Evolutionary conservation across 2,329 filamentous ascomycete genomes (phyloP), one percentile per base, ranked within the genome.

Genomic region (Xylaria hypoxylon): DNA sequence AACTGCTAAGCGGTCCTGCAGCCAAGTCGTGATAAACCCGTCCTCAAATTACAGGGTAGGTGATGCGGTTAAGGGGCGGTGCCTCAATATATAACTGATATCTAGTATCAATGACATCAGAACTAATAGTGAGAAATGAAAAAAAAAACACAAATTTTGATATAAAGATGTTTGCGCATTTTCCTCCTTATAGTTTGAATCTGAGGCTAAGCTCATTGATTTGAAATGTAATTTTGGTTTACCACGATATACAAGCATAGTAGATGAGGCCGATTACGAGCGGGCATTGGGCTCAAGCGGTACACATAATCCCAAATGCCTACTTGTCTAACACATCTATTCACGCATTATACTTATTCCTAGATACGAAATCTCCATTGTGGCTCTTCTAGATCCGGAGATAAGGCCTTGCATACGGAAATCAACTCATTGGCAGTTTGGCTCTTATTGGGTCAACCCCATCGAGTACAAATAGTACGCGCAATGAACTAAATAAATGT

Each of bases 41-140:
- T 50, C 45, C 11, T 7, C 17, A 3, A 19, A 38, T n/a, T 55
- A 48, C 10, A 57, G 44, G 60, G 53, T 64, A 64, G 17, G 53
- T n/a, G 40, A 45, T 38, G 61, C n/a, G 19, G 31, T 38, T 52
- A 44, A 58, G 61, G 45, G 45, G 51, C 26, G 26, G 19, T 26
- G 31, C 6, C 44, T 22, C 7, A 33, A 8, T 33, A 33, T 8
- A 33, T n/a, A n/a, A n/a, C n/a, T n/a, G n/a, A n/a, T n/a, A 3
- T 33, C 31, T 33, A 8, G 7, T 8, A 33, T 33, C 31, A 10
- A 8, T 33, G 10, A 33, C 10, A 33, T 33, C 31, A 10, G 31
- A 33, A 33, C 5, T 33, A 8, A 33, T 4, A 7, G 31, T 33
- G 31, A n/a, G n/a, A n/a, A n/a, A n/a, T n/a, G n/a, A n/a, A n/a